Conservation (phyloP, 768 basidiomycete species). For the Tephrocybe sp. region DNA sequence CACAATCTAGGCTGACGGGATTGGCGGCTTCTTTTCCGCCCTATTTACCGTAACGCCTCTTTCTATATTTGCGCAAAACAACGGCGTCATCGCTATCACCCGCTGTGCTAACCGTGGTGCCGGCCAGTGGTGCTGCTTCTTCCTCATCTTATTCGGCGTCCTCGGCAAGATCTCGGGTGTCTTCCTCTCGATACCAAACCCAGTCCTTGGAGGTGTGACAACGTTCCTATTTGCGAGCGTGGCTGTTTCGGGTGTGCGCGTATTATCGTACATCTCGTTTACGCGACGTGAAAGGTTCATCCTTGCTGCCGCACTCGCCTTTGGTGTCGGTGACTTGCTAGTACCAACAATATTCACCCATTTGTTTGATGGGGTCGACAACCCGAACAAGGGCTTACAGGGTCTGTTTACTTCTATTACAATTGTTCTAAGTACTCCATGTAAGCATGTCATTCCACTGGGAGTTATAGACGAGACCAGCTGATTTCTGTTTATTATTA, state of each 20-base stretch:
- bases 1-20: conserved; percentile 61
- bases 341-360: conserved; percentile 63
- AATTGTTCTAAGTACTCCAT: conserved; percentile 78
- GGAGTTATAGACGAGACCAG: too few relatives aligned
- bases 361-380: conserved; percentile 61
- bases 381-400: conserved; percentile 51
- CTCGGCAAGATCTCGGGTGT: conserved; percentile 82
- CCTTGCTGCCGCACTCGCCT: conserved; percentile 63
- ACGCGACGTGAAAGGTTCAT: conserved; percentile 67
- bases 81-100: conserved; percentile 80
- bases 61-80: conserved; percentile 71
- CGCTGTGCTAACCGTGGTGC: conserved; percentile 80
- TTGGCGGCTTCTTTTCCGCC: conserved; percentile 76
- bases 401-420: conserved; percentile 77
- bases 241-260: conserved; percentile 65
- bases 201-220: conserved; percentile 82
- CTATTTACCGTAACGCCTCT: conserved; percentile 80
- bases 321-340: conserved; percentile 72
- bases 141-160: conserved; percentile 78
- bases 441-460: conserved; percentile 47
- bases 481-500: too few relatives aligned
- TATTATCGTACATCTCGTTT: conserved; percentile 59
- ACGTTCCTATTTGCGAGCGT: conserved; percentile 85
- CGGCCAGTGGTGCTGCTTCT: conserved; percentile 75
- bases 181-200: conserved; percentile 80